Evolutionary conservation across 83 land plant species (phyloP).

Genomic region (Isoetes engelmannii): DNA sequence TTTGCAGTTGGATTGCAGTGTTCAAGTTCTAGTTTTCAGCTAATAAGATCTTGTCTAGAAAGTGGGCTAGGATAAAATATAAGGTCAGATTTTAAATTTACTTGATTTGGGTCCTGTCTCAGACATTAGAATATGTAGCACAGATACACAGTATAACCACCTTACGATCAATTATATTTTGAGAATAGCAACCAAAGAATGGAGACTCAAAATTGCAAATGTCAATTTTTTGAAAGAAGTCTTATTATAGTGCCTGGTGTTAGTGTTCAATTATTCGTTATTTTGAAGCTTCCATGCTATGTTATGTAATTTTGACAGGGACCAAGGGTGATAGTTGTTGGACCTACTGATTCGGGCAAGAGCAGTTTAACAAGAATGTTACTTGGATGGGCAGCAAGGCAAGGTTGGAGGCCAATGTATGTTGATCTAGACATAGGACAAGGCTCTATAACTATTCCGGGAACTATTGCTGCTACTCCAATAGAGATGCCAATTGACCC

Average conservation of each 20-base stretch:
- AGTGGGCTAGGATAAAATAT: conserved; percentile 43
- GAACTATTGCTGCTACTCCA: conserved; percentile 82
- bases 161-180: background rate
- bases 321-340: conserved; percentile 86
- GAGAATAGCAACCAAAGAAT: no score
- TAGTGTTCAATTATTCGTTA: no score
- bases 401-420: conserved; percentile 83
- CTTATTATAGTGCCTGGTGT: no score
- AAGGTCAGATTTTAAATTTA: conserved; percentile 15
- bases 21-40: conserved; percentile 73
- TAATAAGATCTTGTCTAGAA: conserved; percentile 64
- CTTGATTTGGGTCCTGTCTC: conserved; percentile 84
- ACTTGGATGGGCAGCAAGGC: conserved; percentile 85
- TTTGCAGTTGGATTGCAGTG: conserved; percentile 29
- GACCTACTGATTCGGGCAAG: conserved; percentile 97
- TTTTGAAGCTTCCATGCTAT: no score
- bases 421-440: conserved; percentile 97
- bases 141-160: background rate
- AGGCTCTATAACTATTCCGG: conserved; percentile 84
- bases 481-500: conserved; percentile 91
- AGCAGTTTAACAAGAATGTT: conserved; percentile 84
- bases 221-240: no score
- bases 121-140: conserved; percentile 47
- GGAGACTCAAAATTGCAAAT: no score
- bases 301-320: conserved; percentile 43